These are phyloP conservation scores for Chlamydomonas applanata DNA, from an alignment of 139 green algal species.

Conservation along the genomic window DNA sequence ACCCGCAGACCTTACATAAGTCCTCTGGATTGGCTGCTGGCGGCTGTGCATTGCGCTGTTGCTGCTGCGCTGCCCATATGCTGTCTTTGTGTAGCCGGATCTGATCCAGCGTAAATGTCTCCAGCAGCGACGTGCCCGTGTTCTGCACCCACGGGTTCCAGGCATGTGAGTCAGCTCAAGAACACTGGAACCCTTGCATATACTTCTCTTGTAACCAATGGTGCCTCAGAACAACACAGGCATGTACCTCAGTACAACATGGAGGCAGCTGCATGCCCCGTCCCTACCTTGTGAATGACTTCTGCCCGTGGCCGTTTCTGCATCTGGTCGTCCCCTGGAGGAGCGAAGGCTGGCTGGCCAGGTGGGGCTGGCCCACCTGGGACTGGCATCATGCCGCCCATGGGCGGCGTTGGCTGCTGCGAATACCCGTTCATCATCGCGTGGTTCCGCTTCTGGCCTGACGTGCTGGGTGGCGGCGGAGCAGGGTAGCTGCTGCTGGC, in stretches of 20 bases:
- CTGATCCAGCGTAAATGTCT: slow-evolving; percentile 81
- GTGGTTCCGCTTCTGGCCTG: slow-evolving; percentile 5
- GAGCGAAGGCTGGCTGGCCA: slow-evolving; percentile 3
- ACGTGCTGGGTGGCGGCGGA: background rate
- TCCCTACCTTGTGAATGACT: no score
- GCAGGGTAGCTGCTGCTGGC: no score
- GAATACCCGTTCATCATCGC: slow-evolving; percentile 2
- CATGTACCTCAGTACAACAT: no score
- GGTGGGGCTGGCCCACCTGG: no score
- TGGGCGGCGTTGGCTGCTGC: no score
- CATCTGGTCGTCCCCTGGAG: background rate
- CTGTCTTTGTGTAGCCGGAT: slow-evolving; percentile 75
- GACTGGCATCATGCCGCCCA: slow-evolving; percentile 5
- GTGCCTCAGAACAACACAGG: no score
- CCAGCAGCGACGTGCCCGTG: slow-evolving; percentile 85
- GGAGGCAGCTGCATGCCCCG: no score
- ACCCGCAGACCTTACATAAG: slow-evolving; percentile 57
- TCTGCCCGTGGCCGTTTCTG: no score
- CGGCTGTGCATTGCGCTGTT: slow-evolving; percentile 21
- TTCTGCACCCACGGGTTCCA: slow-evolving; percentile 50
- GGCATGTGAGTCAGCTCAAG: no score
- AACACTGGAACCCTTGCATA: no score
- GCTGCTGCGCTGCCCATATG: slow-evolving; percentile 38
- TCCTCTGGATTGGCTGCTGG: slow-evolving; percentile 20
- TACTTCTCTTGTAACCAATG: no score